These are phyloP conservation scores for Chrysosporium queenslandicum DNA, from an alignment of 2,329 filamentous ascomycete genomes.

Conservation along the genomic window DNA sequence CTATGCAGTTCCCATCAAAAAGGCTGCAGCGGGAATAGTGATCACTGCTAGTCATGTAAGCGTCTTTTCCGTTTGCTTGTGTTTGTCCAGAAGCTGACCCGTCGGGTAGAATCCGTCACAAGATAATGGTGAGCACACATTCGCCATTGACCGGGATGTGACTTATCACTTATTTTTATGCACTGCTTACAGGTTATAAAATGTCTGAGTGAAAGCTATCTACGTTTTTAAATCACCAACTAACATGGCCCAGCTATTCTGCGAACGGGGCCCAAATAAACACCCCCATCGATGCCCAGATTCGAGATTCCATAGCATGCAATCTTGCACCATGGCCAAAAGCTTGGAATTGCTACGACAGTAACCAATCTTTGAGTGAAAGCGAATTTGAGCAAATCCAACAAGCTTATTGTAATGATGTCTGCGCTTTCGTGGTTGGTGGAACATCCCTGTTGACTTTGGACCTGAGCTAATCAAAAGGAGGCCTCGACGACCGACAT, in stretches of 20 bases:
- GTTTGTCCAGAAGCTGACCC: background rate
- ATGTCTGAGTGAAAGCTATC: constrained; percentile 33
- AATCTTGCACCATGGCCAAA: constrained; percentile 44
- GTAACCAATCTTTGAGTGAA: background rate
- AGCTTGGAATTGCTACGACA: constrained; percentile 30
- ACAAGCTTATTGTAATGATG: constrained; percentile 2
- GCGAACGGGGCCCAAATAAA: constrained; percentile 57
- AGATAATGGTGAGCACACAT: constrained; percentile 43
- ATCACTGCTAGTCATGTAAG: constrained; percentile 52
- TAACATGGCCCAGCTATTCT: constrained; percentile 43
- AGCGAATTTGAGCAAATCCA: background rate
- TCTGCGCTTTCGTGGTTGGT: constrained; percentile 9
- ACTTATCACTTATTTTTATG: constrained; percentile 1
- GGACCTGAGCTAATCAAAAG: background rate
- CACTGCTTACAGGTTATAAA: constrained; percentile 44
- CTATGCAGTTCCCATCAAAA: constrained; percentile 47
- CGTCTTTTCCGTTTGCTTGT: background rate
- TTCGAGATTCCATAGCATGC: constrained; percentile 46
- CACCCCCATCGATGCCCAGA: constrained; percentile 50
- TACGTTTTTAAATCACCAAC: constrained; percentile 2
- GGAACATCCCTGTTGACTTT: background rate
- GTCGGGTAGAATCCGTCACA: constrained; percentile 45
- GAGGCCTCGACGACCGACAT: constrained; percentile 28
- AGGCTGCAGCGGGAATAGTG: constrained; percentile 53
- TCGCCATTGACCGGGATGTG: background rate